Conservation (phyloP, 306 rosid species). For the Trifolium fragiferum region DNA sequence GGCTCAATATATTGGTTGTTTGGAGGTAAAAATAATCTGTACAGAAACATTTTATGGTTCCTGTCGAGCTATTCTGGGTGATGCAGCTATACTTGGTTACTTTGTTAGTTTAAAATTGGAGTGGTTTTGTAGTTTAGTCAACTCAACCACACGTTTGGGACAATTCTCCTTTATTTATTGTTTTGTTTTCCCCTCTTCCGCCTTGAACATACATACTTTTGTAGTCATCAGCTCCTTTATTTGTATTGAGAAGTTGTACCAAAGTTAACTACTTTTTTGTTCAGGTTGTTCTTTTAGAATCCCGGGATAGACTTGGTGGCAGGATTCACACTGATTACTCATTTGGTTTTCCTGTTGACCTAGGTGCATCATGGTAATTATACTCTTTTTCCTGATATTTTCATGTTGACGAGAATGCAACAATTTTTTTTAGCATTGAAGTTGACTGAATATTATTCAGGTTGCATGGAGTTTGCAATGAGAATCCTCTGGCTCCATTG, state of each 20-base stretch:
- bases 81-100: background rate
- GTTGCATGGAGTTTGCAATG: conserved; percentile 97
- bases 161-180: background rate
- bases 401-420: conserved; percentile 20
- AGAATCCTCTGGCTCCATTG: conserved; percentile 94
- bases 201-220: conserved; percentile 6
- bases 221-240: background rate
- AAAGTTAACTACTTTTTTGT: background rate
- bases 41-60: conserved; percentile 22
- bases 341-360: conserved; percentile 95
- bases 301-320: conserved; percentile 91
- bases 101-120: conserved; percentile 22
- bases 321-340: conserved; percentile 90
- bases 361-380: conserved; percentile 94
- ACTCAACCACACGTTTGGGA: conserved; percentile 13
- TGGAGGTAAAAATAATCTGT: background rate
- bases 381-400: background rate
- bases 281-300: conserved; percentile 91
- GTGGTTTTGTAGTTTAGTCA: conserved; percentile 17
- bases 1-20: conserved; percentile 4
- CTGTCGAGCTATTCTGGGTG: conserved; percentile 1
- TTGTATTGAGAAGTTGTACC: conserved; percentile 5
- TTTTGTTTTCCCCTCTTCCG: background rate
- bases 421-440: background rate
- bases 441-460: conserved; percentile 49